phyloP scores from a whole-genome alignment of 257 asterid species.

The Solanum corneliomulleri region DNA sequence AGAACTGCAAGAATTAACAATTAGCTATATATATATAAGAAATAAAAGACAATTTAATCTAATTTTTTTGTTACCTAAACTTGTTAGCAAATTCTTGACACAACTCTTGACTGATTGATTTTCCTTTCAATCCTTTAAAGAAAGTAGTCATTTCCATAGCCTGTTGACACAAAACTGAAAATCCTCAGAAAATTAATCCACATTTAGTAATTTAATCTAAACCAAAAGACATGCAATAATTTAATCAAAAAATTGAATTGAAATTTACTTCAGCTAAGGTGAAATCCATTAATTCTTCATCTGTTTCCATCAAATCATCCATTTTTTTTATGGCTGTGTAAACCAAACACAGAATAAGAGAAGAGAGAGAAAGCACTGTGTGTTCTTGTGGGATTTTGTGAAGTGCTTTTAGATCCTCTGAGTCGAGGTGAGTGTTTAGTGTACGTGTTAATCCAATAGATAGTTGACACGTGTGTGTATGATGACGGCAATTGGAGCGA shows the following conservation, averaged over 20 bases:
- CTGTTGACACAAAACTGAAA: constrained; percentile 20
- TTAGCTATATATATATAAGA: not conserved
- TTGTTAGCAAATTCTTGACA: constrained; percentile 54
- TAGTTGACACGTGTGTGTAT: not conserved
- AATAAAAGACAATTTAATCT: not conserved
- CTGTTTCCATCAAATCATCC: constrained; percentile 16
- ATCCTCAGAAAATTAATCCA: not conserved
- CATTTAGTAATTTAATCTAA: not conserved
- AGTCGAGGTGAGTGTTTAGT: not conserved
- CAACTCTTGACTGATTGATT: constrained; percentile 22
- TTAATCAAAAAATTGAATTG: not conserved
- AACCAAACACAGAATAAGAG: not conserved
- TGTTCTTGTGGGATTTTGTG: not conserved
- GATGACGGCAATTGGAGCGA: not conserved
- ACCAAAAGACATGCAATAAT: not conserved
- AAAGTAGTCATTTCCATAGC: constrained; percentile 39
- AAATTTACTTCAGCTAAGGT: constrained; percentile 48
- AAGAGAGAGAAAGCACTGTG: not conserved
- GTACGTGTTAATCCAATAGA: not conserved
- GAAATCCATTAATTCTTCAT: constrained; percentile 33
- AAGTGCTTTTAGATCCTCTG: not conserved
- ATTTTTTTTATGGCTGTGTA: not conserved
- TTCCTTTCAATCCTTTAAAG: constrained; percentile 31
- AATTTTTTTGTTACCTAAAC: constrained; percentile 29
- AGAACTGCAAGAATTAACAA: constrained; percentile 28